Evolutionary conservation across 1,284 basidiomycete genomes (phyloP), one percentile per base, ranked within the genome.

Genomic region (Hypsizygus ulmarius): DNA sequence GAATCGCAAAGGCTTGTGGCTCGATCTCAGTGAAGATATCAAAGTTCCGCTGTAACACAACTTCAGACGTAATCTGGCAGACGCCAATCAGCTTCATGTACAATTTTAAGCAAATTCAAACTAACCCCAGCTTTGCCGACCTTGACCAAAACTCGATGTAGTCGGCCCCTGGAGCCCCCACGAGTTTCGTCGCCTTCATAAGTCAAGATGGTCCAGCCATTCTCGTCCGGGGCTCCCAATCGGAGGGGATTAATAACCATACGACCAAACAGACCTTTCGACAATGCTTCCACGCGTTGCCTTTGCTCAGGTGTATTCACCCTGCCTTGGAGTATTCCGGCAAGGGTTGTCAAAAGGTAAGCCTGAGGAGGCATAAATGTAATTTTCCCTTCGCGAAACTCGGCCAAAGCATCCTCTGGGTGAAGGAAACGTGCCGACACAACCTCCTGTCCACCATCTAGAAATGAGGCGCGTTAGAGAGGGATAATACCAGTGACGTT

Each of bases 321-420:
- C 16, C 60, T 43, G 39, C 73, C 72, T 4, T 59, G 46, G 15
- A 85, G 64, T 32, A 84, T 67, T 19, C 67, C 69, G 3, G 75
- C 68, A 29, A 88, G 70, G 3, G 82, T 85, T 7, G 70, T 65
- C 21, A 87, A 63, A 43, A 88, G 72, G 61, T 88, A 88, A 59
- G 73, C 83, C 59, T 88, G 85, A 5, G 85, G 85, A 15, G 84
- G 84, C 79, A 86, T 81, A 43, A 86, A 69, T 2, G 69, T 69
- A 49, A 88, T 79, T 50, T 72, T 68, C 12, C 72, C 67, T 16
- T 68, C 65, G 27, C 60, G 62, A 59, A 77, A 80, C 58, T 81
- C 78, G 2, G 67, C 61, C 39, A 88, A 65, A 10, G 77, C 78
- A 12, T 64, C 65, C 6, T 53, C 57, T 0, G 82, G 82, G 56